A percentile compares a stretch with the other conserved stretches of the same genome.
Evolutionary conservation across 306 rosid genomes (phyloP).

Genomic region (Spatholobus suberectus): DNA sequence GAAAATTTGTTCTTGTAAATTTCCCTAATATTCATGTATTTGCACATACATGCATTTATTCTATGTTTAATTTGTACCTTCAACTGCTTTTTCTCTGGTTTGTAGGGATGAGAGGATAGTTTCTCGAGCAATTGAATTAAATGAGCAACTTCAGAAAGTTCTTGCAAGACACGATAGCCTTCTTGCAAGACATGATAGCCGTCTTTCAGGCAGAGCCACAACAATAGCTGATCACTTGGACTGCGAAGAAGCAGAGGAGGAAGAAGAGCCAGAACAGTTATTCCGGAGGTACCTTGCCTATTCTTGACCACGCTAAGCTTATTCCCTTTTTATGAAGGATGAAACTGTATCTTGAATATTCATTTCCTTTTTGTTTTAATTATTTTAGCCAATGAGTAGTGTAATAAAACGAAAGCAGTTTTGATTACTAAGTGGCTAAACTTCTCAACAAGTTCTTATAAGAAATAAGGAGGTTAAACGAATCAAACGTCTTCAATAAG

Average conservation of each 20-base stretch:
- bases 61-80: conserved; percentile 25
- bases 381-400: neutral
- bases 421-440: neutral
- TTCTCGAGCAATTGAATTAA: conserved; percentile 84
- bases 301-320: neutral
- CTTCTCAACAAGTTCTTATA: neutral
- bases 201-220: conserved; percentile 64
- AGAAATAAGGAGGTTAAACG: neutral
- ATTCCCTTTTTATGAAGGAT: neutral
- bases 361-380: conserved; percentile 1
- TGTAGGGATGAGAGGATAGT: conserved; percentile 73
- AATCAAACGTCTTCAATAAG: neutral
- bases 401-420: neutral
- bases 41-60: neutral
- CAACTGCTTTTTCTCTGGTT: conserved; percentile 24
- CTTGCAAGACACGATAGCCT: conserved; percentile 88
- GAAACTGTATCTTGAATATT: neutral
- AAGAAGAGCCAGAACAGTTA: conserved; percentile 89
- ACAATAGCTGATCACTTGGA: conserved; percentile 50
- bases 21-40: neutral
- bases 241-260: conserved; percentile 71
- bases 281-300: conserved; percentile 65
- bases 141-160: conserved; percentile 87
- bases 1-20: neutral
- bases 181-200: conserved; percentile 80